Evolutionary conservation across 495 filamentous ascomycete species (phyloP).

Genomic region (Penicillium turbatum): DNA sequence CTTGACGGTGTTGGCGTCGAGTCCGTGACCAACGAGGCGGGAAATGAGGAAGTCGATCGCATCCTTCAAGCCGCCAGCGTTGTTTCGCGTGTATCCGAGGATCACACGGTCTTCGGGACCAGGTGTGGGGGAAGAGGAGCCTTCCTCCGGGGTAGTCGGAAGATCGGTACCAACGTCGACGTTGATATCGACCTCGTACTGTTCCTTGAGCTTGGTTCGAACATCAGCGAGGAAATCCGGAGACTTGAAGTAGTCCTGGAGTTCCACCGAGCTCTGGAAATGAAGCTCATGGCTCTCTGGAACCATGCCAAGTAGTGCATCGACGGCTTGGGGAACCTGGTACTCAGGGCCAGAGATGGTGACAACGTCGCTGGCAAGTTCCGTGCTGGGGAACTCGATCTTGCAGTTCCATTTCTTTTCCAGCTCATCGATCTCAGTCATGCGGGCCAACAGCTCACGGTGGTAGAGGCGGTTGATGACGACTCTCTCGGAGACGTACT

Average conservation of each 20-base stretch:
- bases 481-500: constrained; percentile 90
- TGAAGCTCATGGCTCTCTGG: constrained; percentile 91
- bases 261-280: constrained; percentile 65
- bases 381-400: constrained; percentile 93
- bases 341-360: constrained; percentile 94
- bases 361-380: constrained; percentile 93
- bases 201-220: constrained; percentile 74
- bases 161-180: constrained; percentile 51
- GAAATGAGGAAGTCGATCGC: constrained; percentile 91
- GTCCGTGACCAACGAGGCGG: constrained; percentile 74
- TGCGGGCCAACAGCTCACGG: constrained; percentile 81
- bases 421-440: constrained; percentile 83
- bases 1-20: constrained; percentile 81
- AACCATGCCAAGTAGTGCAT: constrained; percentile 95
- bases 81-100: constrained; percentile 89
- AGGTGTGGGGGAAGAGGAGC: constrained; percentile 33
- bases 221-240: constrained; percentile 73
- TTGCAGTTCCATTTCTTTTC: constrained; percentile 99
- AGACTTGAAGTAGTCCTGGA: constrained; percentile 75
- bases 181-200: constrained; percentile 84
- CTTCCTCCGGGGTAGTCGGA: constrained; percentile 21
- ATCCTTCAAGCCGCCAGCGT: constrained; percentile 90
- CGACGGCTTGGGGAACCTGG: constrained; percentile 92
- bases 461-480: constrained; percentile 93
- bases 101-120: constrained; percentile 51